A percentile compares a stretch with the other conserved stretches of the same genome.
phyloP scores from a whole-genome alignment of 768 basidiomycete genomes.

The Boletus vermiculosoides region DNA sequence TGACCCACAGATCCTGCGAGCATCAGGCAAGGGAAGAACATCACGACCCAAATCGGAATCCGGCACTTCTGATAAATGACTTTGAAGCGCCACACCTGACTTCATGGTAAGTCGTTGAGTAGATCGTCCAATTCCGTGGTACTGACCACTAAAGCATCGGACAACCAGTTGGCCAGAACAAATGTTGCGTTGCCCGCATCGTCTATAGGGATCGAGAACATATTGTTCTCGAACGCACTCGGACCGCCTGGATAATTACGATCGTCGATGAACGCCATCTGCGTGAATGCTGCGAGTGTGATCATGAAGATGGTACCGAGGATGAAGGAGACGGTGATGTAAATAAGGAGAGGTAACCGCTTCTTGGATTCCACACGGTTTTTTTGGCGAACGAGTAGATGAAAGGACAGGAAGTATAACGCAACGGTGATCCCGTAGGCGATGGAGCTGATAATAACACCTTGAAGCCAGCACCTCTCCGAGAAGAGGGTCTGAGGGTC shows the following conservation, averaged over 20 bases:
- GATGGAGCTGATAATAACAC: slow-evolving; percentile 7
- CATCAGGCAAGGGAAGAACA: no score
- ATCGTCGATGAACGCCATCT: slow-evolving; percentile 31
- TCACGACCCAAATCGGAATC: slow-evolving; percentile 7
- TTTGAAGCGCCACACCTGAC: slow-evolving; percentile 18
- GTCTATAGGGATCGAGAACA: slow-evolving; percentile 25
- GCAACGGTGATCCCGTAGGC: slow-evolving; percentile 9
- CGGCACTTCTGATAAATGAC: slow-evolving; percentile 11
- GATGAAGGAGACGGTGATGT: slow-evolving; percentile 4
- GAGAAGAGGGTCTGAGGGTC: slow-evolving; percentile 12
- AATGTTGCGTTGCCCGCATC: slow-evolving; percentile 7
- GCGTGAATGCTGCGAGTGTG: slow-evolving; percentile 21
- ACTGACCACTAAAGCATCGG: slow-evolving; percentile 21
- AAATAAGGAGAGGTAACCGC: slow-evolving; percentile 6
- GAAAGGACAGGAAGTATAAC: slow-evolving; percentile 7
- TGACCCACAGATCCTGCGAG: no score
- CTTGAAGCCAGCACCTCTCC: slow-evolving; percentile 21
- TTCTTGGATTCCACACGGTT: slow-evolving; percentile 1
- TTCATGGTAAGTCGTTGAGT: neutral
- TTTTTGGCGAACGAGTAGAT: slow-evolving; percentile 1
- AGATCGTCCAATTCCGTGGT: neutral
- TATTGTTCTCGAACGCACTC: slow-evolving; percentile 16
- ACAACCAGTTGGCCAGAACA: slow-evolving; percentile 13
- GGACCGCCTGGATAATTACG: slow-evolving; percentile 35
- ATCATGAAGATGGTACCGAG: slow-evolving; percentile 19